Conservation (phyloP, 1,284 basidiomycete species). For the Irpex sp. region DNA sequence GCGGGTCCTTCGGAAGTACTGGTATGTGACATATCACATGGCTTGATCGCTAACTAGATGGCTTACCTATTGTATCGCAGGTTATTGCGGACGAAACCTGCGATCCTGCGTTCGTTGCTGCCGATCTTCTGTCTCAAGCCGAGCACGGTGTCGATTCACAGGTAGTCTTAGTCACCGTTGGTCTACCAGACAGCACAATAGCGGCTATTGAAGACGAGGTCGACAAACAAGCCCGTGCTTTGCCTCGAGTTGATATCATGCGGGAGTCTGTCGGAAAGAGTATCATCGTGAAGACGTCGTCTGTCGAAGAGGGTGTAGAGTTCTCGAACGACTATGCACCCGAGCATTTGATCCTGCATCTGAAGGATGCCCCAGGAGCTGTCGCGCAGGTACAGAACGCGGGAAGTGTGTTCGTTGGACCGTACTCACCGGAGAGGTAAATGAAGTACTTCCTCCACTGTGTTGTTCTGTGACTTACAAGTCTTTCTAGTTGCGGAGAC, state of each 20-base stretch:
- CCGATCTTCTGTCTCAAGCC: constrained; percentile 95
- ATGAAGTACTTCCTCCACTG: not conserved
- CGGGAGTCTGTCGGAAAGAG: constrained; percentile 90
- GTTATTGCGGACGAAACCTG: constrained; percentile 90
- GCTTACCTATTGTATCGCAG: constrained; percentile 34
- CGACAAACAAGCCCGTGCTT: constrained; percentile 82
- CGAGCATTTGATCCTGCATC: constrained; percentile 91
- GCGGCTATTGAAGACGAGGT: constrained; percentile 82
- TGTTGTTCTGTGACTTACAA: not conserved
- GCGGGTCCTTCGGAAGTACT: constrained; percentile 97
- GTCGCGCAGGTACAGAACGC: constrained; percentile 82
- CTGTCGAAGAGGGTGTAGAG: constrained; percentile 72
- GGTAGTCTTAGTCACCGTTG: constrained; percentile 87
- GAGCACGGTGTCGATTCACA: constrained; percentile 99
- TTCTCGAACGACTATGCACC: constrained; percentile 99
- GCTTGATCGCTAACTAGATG: too few relatives aligned
- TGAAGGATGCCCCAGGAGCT: constrained; percentile 66
- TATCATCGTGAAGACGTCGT: constrained; percentile 77
- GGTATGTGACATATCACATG: constrained; percentile 59
- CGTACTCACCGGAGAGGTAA: constrained; percentile 92
- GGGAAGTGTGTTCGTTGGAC: constrained; percentile 94
- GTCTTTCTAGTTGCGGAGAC: constrained; percentile 79
- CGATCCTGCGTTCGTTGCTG: constrained; percentile 90
- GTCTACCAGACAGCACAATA: constrained; percentile 61
- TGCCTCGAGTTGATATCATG: constrained; percentile 89